These are phyloP conservation scores for Ilex aquifolium DNA, from an alignment of 257 asterid species.

Conservation along the genomic window DNA sequence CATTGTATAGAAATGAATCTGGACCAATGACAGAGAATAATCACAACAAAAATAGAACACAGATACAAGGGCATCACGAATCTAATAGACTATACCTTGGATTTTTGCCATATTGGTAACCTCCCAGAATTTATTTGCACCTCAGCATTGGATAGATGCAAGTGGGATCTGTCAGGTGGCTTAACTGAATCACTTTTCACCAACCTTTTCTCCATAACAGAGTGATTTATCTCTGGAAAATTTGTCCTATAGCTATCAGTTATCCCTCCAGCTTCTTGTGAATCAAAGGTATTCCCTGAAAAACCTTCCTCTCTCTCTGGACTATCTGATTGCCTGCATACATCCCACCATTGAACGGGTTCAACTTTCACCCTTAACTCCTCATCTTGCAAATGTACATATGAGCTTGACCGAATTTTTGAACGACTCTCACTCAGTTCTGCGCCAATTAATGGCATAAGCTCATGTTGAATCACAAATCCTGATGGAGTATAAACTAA, in stretches of 20 bases:
- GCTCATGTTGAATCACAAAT: conserved; percentile 62
- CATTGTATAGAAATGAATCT: conserved; percentile 53
- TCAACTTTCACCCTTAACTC: conserved; percentile 58
- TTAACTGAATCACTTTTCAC: conserved; percentile 25
- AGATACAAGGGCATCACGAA: conserved; percentile 5
- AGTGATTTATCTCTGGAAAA: conserved; percentile 30
- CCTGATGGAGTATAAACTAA: conserved; percentile 66
- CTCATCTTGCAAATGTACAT: conserved; percentile 40
- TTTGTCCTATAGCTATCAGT: not conserved
- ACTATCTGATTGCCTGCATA: conserved; percentile 64
- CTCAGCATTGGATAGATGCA: conserved; percentile 64
- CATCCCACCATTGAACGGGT: conserved; percentile 81
- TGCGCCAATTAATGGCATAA: conserved; percentile 32
- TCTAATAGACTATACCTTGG: conserved; percentile 27
- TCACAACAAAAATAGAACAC: conserved; percentile 6
- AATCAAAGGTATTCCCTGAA: conserved; percentile 41
- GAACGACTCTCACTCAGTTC: conserved; percentile 35
- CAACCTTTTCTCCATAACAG: conserved; percentile 24
- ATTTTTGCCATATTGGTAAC: conserved; percentile 56
- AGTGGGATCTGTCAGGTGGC: conserved; percentile 38
- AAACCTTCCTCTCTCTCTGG: conserved; percentile 55
- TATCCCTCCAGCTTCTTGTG: conserved; percentile 3
- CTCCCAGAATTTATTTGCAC: conserved; percentile 55
- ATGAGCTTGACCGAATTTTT: conserved; percentile 28
- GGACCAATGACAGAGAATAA: conserved; percentile 16